Base-by-base conservation (phyloP, 176 grass and related monocot species). In the Avena sativa region DNA sequence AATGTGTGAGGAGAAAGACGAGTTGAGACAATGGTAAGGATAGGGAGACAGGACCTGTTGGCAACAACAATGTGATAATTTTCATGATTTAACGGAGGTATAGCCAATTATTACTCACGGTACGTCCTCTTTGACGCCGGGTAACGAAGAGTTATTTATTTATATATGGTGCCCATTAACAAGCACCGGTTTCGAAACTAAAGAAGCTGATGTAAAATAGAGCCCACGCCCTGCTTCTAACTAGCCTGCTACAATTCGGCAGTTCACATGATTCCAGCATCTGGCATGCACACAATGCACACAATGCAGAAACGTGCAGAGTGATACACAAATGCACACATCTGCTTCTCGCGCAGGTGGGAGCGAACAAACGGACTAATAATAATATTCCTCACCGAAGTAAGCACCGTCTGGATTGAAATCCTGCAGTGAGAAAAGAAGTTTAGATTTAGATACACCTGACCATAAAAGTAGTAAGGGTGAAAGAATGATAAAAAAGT, bases 351-450 rank as follows among this genome's bases (percentile, higher is more conserved):
- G 16, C 6, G 20, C 21, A 23, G 60, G 12, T 40, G n/a, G 43
- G 69, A 30, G 8, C 8, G 9, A 87, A 77, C 13, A 48, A 36
- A 8, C 8, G 6, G 60, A n/a, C 25, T 83, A 43, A 81, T 32
- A 32, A 32, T 40, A 40, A 40, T 40, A 51, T 11, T 73, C 69
- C 47, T 58, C 66, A 51, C 74, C 69, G 30, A 87, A 20, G 51
- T 69, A 60, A 59, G 5, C 64, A 53, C 32, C 50, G 5, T 74
- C 76, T 53, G 51, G 13, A 1, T 16, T 12, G 19, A 87, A 63
- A 65, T 87, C 74, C 65, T 79, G 58, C 4, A 43, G 3, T 71
- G 19, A 83, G 20, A 82, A 70, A 76, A 82, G 20, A 71, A 82
- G 28, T 7, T 50, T 4, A 16, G 2, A 62, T 59, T 77, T 43